These are phyloP conservation scores for Jamesozyma hellenica DNA, from an alignment of 805 yeast species.

Conservation along the genomic window DNA sequence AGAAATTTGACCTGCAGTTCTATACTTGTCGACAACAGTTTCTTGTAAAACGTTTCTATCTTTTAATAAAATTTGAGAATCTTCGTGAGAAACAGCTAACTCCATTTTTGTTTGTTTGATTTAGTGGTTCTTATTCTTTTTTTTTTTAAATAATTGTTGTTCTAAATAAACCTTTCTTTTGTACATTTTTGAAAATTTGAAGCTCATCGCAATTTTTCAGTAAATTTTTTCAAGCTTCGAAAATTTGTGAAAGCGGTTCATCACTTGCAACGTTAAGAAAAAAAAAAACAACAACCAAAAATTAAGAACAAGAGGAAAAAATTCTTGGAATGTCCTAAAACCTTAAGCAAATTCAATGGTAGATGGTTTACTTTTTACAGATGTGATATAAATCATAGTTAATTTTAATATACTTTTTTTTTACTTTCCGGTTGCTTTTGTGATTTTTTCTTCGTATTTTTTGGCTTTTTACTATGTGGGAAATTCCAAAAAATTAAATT, in stretches of 20 bases:
- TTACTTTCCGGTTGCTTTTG: too few relatives aligned
- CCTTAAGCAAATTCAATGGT: too few relatives aligned
- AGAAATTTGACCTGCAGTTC: constrained; percentile 80
- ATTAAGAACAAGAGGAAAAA: too few relatives aligned
- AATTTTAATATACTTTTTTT: too few relatives aligned
- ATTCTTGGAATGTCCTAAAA: too few relatives aligned
- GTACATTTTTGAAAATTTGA: background rate
- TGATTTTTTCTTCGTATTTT: too few relatives aligned
- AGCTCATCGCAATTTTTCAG: constrained; percentile 9
- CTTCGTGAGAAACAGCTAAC: constrained; percentile 64
- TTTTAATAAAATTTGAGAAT: constrained; percentile 59
- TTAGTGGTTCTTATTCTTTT: background rate
- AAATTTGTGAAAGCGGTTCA: background rate
- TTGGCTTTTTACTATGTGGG: too few relatives aligned
- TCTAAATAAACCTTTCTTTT: background rate
- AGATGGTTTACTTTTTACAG: too few relatives aligned
- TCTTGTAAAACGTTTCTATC: constrained; percentile 60
- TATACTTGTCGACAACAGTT: constrained; percentile 64
- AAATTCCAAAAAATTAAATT: too few relatives aligned
- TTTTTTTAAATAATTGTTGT: background rate
- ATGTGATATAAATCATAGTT: too few relatives aligned
- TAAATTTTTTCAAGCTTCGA: constrained; percentile 2
- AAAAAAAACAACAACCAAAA: too few relatives aligned
- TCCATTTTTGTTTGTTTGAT: constrained; percentile 38
- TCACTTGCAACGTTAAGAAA: background rate